Conservation (phyloP, 1,284 basidiomycete genomes). For the Ustilago bromivora region DNA sequence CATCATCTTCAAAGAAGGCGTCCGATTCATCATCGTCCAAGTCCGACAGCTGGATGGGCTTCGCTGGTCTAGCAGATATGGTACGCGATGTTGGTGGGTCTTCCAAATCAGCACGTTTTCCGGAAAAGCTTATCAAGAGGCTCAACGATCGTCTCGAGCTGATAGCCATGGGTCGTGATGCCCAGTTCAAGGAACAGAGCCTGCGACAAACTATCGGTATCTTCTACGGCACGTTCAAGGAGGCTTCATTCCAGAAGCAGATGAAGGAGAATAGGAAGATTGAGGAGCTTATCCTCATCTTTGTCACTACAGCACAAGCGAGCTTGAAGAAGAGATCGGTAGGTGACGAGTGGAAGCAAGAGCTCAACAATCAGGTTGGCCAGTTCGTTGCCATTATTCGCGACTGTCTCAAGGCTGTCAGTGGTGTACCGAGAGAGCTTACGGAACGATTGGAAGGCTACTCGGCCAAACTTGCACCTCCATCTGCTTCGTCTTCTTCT, state of each 20-base stretch:
- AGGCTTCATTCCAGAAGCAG: conserved; percentile 60
- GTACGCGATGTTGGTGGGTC: conserved; percentile 55
- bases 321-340: conserved; percentile 76
- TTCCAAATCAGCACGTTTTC: conserved; percentile 56
- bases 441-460: conserved; percentile 84
- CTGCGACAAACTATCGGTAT: conserved; percentile 64
- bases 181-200: conserved; percentile 56
- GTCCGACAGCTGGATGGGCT: conserved; percentile 58
- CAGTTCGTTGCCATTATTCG: conserved; percentile 86
- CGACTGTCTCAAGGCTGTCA: conserved; percentile 76
- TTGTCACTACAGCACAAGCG: conserved; percentile 80
- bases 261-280: conserved; percentile 97
- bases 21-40: conserved; percentile 27
- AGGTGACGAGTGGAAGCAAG: conserved; percentile 87
- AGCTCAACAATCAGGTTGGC: conserved; percentile 89
- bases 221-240: conserved; percentile 66
- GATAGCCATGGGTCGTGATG: conserved; percentile 67
- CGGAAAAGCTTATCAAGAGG: conserved; percentile 66
- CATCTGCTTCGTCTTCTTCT: conserved; percentile 8
- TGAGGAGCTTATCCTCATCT: conserved; percentile 95
- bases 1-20: conserved; percentile 26
- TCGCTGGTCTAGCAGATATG: conserved; percentile 57
- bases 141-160: conserved; percentile 63
- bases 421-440: conserved; percentile 78
- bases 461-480: conserved; percentile 76